A percentile compares a stretch with the other conserved stretches of the same genome.
Conservation (phyloP, 1,284 basidiomycete genomes). For the Ustilago xerochloae region DNA sequence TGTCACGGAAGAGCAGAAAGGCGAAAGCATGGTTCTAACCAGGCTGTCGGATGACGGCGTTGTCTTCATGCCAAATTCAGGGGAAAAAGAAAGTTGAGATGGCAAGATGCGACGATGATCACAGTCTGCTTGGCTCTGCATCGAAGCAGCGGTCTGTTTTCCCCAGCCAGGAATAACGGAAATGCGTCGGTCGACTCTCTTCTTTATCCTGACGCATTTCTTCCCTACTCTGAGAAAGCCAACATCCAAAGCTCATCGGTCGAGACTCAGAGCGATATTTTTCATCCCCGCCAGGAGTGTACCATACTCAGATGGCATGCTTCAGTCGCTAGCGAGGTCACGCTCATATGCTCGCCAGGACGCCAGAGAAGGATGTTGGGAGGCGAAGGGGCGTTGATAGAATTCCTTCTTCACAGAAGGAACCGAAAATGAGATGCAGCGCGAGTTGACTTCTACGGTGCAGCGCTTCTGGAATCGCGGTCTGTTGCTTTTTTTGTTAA, state of each 20-base stretch:
- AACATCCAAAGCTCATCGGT: no score
- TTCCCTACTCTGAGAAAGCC: not conserved
- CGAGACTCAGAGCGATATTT: no score
- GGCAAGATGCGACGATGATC: constrained; percentile 22
- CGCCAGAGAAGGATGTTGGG: no score
- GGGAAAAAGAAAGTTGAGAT: not conserved
- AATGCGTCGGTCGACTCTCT: not conserved
- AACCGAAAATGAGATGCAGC: constrained; percentile 15
- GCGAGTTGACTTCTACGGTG: constrained; percentile 25
- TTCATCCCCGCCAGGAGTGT: no score
- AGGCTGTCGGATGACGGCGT: constrained; percentile 21
- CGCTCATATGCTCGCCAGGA: no score
- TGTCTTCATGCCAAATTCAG: not conserved
- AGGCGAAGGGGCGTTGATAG: no score
- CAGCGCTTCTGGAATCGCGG: constrained; percentile 2
- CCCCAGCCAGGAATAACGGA: not conserved
- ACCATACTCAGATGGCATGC: no score
- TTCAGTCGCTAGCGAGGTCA: no score
- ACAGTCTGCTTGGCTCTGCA: constrained; percentile 13
- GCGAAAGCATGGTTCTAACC: not conserved
- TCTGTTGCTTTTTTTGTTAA: not conserved
- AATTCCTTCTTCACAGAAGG: constrained; percentile 30
- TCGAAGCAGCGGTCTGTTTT: constrained; percentile 8
- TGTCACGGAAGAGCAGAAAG: not conserved
- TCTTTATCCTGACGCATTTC: not conserved